Evolutionary conservation across 2,329 filamentous ascomycete species (phyloP), one percentile per base, ranked within the genome.

Genomic region (Hymenoscyphus linearis): DNA sequence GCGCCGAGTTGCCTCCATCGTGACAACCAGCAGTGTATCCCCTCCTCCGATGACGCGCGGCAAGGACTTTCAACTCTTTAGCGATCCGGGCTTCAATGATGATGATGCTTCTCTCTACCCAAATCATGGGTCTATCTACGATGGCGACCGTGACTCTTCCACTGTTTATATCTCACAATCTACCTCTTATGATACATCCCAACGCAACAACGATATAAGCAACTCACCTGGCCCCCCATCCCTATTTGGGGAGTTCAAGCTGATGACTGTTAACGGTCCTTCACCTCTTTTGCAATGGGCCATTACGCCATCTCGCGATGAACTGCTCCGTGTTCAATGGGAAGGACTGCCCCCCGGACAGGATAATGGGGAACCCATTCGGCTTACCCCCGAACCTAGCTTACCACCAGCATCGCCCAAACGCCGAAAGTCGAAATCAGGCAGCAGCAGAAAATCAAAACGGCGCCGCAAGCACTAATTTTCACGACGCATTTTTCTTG

Each of bases 401-500:
- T 52, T 31, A 22, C 35, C 36, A 31, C 55, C 55, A 18, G 35
- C 16, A 10, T 57, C 55, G 6, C 27, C 56, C 52, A 34, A 31
- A 35, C 40, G 34, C 16, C 56, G 56, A 58, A 58, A 52, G 36
- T 58, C 56, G 36, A 58, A 37, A 58, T 58, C 56, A 58, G 56
- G 56, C 56, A 58, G 56, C 56, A 58, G 40, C 56, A 31, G 31
- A 5, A 57, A 18, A 16, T 25, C 36, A 22, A 16, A 34, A 9
- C 40, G 44, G 35, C 40, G 36, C 14, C 55, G 44, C 40, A 52
- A 37, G 34, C 56, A 27, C 31, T 58, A 27, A 58, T 52, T 25
- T 31, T 37, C 31, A 12, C 27, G n/a, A 26, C 50, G 16, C 25
- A 53, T 53, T 53, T 53, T 53, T n/a, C 31, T 53, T 53, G 6